Percentiles rank a stretch among this genome's conserved stretches.
These are phyloP conservation scores for Phyllosticta citriasiana DNA, from an alignment of 2,329 filamentous ascomycete species.

Conservation along the genomic window DNA sequence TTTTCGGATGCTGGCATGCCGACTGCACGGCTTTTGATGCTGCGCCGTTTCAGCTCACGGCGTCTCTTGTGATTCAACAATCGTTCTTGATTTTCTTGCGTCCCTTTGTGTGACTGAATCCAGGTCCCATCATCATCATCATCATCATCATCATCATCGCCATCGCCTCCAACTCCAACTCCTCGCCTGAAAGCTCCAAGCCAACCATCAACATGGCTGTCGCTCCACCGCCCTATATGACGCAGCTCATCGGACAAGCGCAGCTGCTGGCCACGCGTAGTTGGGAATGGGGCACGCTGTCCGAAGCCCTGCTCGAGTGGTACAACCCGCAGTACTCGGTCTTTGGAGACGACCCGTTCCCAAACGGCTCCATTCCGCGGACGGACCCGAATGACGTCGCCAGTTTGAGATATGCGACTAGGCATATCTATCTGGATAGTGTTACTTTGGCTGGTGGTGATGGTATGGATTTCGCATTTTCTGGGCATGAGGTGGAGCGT, in stretches of 20 bases:
- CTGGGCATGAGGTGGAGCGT: too few relatives aligned
- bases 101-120: too few relatives aligned
- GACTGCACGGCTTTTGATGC: constrained; percentile 31
- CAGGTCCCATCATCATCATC: too few relatives aligned
- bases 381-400: constrained; percentile 16
- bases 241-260: constrained; percentile 19
- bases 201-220: constrained; percentile 16
- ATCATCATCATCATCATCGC: too few relatives aligned
- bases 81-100: too few relatives aligned
- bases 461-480: constrained; percentile 14
- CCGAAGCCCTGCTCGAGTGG: constrained; percentile 33
- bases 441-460: constrained; percentile 25
- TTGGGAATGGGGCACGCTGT: constrained; percentile 34
- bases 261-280: constrained; percentile 26
- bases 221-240: constrained; percentile 3
- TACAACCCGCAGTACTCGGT: constrained; percentile 27
- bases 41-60: too few relatives aligned
- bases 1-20: constrained; percentile 21
- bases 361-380: constrained; percentile 18
- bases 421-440: constrained; percentile 21
- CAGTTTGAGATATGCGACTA: constrained; percentile 26
- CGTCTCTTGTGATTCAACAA: too few relatives aligned
- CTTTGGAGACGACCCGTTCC: constrained; percentile 29
- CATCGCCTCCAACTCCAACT: constrained; percentile 21
- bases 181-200: constrained; percentile 20